Base-by-base conservation (phyloP, 2,329 filamentous ascomycete genomes). In the Leptographium flavum region DNA sequence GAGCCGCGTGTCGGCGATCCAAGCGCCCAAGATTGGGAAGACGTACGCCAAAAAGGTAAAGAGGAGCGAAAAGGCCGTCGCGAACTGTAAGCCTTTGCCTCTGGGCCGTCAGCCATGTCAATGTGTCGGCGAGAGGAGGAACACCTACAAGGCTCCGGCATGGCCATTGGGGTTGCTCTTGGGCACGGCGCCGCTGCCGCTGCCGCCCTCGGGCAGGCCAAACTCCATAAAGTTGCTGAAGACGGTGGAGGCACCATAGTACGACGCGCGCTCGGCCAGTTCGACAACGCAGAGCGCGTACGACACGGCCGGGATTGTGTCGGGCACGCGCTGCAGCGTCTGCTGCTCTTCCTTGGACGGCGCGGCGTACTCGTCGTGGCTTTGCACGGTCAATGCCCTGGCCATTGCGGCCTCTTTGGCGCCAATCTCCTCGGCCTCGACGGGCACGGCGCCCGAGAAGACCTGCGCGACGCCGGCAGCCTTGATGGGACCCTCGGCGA, bases 1-100 rank as follows among this genome's bases (percentile, higher is more conserved):
- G 46, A 75, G 67, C 54, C 77, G 76, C 48, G 76, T 71, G 59
- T 85, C 81, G 8, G 80, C 78, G 23, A 76, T 55, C 53, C 67
- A 75, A 11, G 69, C 74, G 51, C 73, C 73, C 21, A 68, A 53
- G 23, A 71, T 64, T 0, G 69, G 69, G 10, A 70, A 54, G 14
- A 68, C 53, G 50, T 72, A 74, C 11, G 69, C 63, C 31, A 73
- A 52, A 47, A 74, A 71, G 4, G 56, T 63, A 57, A 65, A 71
- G 30, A 65, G 59, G 23, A 71, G 60, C 30, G 23, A 25, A 21
- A 45, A 39, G 9, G 43, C 43, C 23, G 43, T 31, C 1, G 43
- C 35, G 22, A 45, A 45, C 43, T 45, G 43, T 28, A 48, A 30
- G 17, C 46, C 46, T 25, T 48, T 48, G 17, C 36, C 39, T 3